Conservation (phyloP, 345 rosid species). For the Cardiospermum halicacabum region DNA sequence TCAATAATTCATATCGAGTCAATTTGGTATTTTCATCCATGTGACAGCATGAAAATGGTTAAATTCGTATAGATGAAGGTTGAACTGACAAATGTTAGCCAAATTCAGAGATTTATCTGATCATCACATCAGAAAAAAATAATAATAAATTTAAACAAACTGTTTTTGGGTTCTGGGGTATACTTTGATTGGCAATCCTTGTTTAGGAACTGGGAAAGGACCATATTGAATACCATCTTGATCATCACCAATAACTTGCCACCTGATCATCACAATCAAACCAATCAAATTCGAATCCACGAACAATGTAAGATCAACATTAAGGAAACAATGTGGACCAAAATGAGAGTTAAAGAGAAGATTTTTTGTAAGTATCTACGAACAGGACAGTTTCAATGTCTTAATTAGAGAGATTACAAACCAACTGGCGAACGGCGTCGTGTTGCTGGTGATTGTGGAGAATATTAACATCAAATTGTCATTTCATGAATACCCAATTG, state of each 20-base stretch:
- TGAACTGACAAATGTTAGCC: too few relatives aligned
- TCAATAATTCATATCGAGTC: too few relatives aligned
- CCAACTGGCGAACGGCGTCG: slow-evolving; percentile 12
- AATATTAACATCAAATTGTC: background rate
- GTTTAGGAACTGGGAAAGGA: slow-evolving; percentile 89
- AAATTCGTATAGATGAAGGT: too few relatives aligned
- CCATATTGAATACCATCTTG: slow-evolving; percentile 79
- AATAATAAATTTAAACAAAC: too few relatives aligned
- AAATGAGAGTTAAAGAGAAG: too few relatives aligned
- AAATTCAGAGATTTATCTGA: too few relatives aligned
- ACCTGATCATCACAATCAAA: slow-evolving; percentile 42
- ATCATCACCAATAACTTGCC: slow-evolving; percentile 63
- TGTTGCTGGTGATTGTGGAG: background rate
- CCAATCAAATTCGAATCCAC: slow-evolving; percentile 19
- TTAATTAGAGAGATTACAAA: background rate
- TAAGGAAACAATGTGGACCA: slow-evolving; percentile 20
- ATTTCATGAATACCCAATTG: background rate
- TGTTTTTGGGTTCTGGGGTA: slow-evolving; percentile 24
- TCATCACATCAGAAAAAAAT: background rate
- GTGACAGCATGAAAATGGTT: too few relatives aligned
- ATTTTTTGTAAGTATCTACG: too few relatives aligned
- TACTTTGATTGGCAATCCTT: slow-evolving; percentile 72
- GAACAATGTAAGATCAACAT: too few relatives aligned
- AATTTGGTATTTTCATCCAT: too few relatives aligned
- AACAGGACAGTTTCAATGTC: too few relatives aligned